A percentile compares a stretch with the other conserved stretches of the same genome.
These are phyloP conservation scores for Phytomonas sp. DNA, from an alignment of 208 protist species.

Conservation along the genomic window DNA sequence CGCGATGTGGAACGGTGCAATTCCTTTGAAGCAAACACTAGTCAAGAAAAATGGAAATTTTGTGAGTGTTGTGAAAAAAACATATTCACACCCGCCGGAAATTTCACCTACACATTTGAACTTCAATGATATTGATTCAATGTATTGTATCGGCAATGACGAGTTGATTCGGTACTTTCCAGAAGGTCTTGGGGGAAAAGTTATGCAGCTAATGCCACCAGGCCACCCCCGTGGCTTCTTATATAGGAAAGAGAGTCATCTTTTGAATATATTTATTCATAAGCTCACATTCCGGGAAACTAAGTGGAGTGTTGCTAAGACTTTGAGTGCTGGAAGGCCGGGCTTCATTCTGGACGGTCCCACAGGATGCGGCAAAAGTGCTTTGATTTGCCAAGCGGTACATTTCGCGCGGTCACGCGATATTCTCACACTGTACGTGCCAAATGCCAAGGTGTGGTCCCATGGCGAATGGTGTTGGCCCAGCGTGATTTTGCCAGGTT, in stretches of 20 bases:
- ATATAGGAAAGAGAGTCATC: slow-evolving; percentile 83
- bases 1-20: slow-evolving; percentile 79
- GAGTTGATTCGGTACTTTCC: slow-evolving; percentile 79
- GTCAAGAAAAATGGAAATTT: slow-evolving; percentile 38
- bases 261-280: slow-evolving; percentile 85
- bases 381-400: slow-evolving; percentile 83
- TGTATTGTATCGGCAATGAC: slow-evolving; percentile 89
- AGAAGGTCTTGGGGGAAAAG: slow-evolving; percentile 82
- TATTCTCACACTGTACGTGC: slow-evolving; percentile 78
- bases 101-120: slow-evolving; percentile 39
- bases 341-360: slow-evolving; percentile 87
- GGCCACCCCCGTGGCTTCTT: slow-evolving; percentile 86
- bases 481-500: slow-evolving; percentile 83
- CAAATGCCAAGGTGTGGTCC: slow-evolving; percentile 82
- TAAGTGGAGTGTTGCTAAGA: slow-evolving; percentile 47
- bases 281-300: slow-evolving; percentile 78
- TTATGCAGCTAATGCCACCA: slow-evolving; percentile 88
- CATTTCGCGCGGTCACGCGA: slow-evolving; percentile 73
- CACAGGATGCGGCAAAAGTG: slow-evolving; percentile 81
- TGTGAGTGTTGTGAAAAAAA: slow-evolving; percentile 53
- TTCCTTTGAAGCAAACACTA: slow-evolving; percentile 67
- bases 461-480: slow-evolving; percentile 90
- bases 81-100: slow-evolving; percentile 75
- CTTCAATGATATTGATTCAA: slow-evolving; percentile 83
- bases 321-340: slow-evolving; percentile 51